Evolutionary conservation across 2,329 filamentous ascomycete genomes (phyloP).

Genomic region (Fusarium liriodendri): DNA sequence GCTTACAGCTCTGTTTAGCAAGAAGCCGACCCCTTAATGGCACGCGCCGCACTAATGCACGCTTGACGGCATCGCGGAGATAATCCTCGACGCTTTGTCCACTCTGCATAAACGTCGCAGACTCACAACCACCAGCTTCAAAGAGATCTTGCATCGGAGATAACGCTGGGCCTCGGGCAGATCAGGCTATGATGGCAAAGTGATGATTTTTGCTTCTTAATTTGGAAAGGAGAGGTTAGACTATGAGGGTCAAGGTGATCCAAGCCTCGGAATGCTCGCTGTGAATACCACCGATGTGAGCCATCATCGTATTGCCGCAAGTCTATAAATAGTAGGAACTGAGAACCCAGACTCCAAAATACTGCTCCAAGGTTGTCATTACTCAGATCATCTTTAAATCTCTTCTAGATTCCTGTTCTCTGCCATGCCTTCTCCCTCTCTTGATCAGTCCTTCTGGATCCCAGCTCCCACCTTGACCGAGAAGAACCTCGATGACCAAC

Average conservation of each 20-base stretch:
- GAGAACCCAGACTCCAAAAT: background rate
- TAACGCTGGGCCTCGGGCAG: background rate
- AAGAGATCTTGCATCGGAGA: background rate
- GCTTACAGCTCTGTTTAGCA: background rate
- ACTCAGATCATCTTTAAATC: background rate
- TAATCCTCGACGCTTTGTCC: background rate
- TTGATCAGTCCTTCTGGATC: background rate
- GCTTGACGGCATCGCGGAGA: background rate
- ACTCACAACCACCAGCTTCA: background rate
- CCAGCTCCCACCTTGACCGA: background rate
- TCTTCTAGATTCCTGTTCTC: background rate
- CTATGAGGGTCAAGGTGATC: background rate
- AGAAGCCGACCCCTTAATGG: background rate
- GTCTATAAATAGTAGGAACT: background rate
- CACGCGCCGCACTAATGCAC: background rate
- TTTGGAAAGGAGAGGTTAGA: background rate
- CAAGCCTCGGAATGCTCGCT: background rate
- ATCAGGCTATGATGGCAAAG: background rate
- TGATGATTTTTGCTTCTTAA: background rate
- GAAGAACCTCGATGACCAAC: conserved; percentile 1
- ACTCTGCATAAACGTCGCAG: background rate
- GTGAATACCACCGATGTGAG: background rate
- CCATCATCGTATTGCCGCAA: background rate
- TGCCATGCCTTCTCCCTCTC: background rate
- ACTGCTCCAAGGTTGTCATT: background rate